Percentiles rank a stretch among this genome's conserved stretches.
Conservation (phyloP, 1,284 basidiomycete genomes). For the Pascua sp. region DNA sequence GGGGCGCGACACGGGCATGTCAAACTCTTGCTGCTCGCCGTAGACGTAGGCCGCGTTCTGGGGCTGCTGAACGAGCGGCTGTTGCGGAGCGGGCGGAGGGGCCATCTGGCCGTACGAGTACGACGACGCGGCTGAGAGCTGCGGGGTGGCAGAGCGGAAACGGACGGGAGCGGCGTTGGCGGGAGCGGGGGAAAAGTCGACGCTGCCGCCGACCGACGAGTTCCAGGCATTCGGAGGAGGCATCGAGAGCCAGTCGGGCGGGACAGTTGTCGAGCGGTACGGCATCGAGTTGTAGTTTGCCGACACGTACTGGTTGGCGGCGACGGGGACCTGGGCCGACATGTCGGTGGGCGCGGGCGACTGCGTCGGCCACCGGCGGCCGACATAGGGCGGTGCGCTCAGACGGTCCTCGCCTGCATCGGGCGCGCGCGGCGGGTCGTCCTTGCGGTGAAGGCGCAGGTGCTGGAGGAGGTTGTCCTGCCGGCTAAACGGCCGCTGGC, state of each 20-base stretch:
- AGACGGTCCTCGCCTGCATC: conserved; percentile 17
- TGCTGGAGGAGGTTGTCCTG: conserved; percentile 83
- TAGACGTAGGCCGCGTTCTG: not conserved
- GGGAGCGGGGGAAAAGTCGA: conserved; percentile 16
- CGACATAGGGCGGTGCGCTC: conserved; percentile 15
- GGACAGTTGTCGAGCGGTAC: conserved; percentile 23
- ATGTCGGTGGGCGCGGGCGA: conserved; percentile 14
- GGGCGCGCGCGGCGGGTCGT: conserved; percentile 22
- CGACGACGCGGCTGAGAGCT: conserved; percentile 6
- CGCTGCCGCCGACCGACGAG: conserved; percentile 4
- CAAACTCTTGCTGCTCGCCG: not conserved
- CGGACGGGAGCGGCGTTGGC: conserved; percentile 12
- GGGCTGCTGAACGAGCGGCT: not conserved
- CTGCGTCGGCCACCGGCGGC: conserved; percentile 12
- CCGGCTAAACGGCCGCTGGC: conserved; percentile 73
- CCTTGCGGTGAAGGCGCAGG: conserved; percentile 63
- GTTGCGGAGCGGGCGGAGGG: conserved; percentile 14
- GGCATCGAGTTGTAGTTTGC: conserved; percentile 10
- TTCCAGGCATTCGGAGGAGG: conserved; percentile 16
- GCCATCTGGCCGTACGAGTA: conserved; percentile 20
- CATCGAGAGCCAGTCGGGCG: conserved; percentile 24
- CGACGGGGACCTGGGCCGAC: conserved; percentile 11
- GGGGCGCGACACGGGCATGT: not conserved
- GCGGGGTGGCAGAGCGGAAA: conserved; percentile 19
- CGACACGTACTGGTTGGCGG: conserved; percentile 5